Conservation (phyloP, 2,329 filamentous ascomycete species). For the Alternaria longipes region DNA sequence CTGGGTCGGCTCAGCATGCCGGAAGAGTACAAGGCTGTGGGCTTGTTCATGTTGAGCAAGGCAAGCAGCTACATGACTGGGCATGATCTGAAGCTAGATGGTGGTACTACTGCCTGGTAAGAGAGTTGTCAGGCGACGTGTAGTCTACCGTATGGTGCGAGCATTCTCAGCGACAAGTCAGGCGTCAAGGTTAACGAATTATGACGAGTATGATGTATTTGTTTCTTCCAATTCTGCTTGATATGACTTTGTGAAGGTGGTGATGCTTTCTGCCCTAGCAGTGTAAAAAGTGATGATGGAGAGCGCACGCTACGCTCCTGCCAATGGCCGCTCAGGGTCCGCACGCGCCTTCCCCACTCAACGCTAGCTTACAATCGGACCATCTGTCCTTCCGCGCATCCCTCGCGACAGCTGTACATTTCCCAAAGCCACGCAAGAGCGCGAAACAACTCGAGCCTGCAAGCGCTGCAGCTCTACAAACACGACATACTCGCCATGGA, state of each 20-base stretch:
- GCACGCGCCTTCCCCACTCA: slow-evolving; percentile 18
- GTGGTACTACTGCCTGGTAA: slow-evolving; percentile 48
- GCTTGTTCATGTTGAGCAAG: slow-evolving; percentile 46
- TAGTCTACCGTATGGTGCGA: neutral
- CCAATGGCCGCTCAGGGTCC: slow-evolving; percentile 17
- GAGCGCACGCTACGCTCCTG: neutral
- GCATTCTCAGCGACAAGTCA: slow-evolving; percentile 5
- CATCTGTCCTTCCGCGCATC: slow-evolving; percentile 45
- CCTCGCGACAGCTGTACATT: slow-evolving; percentile 33
- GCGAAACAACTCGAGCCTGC: slow-evolving; percentile 22
- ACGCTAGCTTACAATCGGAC: slow-evolving; percentile 34
- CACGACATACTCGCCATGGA: slow-evolving; percentile 43
- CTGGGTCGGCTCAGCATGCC: slow-evolving; percentile 58
- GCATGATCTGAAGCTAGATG: slow-evolving; percentile 46
- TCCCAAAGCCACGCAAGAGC: slow-evolving; percentile 30
- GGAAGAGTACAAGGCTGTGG: slow-evolving; percentile 49
- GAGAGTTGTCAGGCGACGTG: neutral
- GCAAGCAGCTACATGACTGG: slow-evolving; percentile 52
- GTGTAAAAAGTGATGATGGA: neutral
- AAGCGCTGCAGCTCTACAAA: slow-evolving; percentile 21
- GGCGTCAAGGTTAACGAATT: neutral
- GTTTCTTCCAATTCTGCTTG: neutral
- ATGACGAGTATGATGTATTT: neutral
- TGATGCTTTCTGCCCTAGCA: neutral
- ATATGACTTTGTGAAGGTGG: neutral